Conservation (phyloP, 2,329 filamentous ascomycete species). For the Aspergillus sp. region DNA sequence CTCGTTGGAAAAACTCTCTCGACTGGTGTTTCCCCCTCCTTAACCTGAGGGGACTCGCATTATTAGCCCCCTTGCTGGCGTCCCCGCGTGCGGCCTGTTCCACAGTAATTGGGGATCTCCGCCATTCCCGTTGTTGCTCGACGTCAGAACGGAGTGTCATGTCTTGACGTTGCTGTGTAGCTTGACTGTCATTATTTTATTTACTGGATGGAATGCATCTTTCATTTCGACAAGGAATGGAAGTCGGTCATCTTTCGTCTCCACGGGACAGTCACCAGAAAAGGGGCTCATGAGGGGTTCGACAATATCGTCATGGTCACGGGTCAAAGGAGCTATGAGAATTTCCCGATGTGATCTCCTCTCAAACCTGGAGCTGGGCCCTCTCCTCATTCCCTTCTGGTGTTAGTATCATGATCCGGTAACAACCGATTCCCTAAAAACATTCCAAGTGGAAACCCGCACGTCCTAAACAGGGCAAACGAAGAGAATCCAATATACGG, state of each 20-base stretch:
- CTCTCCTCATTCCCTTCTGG: slow-evolving; percentile 2
- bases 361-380: slow-evolving; percentile 1
- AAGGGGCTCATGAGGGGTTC: background rate
- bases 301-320: background rate
- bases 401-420: slow-evolving; percentile 8
- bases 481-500: background rate
- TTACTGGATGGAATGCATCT: background rate
- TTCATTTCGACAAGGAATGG: background rate
- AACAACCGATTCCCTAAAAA: slow-evolving; percentile 8
- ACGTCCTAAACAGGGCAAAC: slow-evolving; percentile 4
- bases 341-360: slow-evolving; percentile 9
- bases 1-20: slow-evolving; percentile 14
- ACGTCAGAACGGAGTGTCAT: background rate
- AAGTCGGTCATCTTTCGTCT: background rate
- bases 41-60: slow-evolving; percentile 1
- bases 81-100: slow-evolving; percentile 33
- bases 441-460: slow-evolving; percentile 6
- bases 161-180: background rate
- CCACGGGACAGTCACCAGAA: background rate
- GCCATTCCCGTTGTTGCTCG: background rate
- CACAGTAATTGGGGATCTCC: slow-evolving; percentile 17
- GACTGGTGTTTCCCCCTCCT: background rate
- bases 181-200: background rate
- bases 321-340: slow-evolving; percentile 2
- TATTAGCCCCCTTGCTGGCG: slow-evolving; percentile 30